phyloP scores from a whole-genome alignment of 2,329 filamentous ascomycete genomes.

The Leptographium flavum region DNA sequence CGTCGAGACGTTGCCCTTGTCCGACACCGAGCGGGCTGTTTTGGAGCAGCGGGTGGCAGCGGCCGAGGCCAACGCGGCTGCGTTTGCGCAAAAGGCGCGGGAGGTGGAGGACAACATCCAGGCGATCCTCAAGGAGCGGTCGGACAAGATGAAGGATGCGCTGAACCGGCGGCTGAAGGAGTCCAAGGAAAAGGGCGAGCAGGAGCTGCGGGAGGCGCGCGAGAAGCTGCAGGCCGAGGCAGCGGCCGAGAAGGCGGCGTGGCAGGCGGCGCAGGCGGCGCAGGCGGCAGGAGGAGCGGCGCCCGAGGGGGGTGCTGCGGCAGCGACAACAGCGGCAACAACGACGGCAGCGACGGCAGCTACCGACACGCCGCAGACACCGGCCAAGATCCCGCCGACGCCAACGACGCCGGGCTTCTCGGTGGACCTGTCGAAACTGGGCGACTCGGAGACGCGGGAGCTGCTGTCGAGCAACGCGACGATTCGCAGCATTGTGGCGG shows the following conservation, averaged over 20 bases:
- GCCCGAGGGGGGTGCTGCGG: neutral
- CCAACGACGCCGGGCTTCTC: slow-evolving; percentile 13
- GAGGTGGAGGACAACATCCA: slow-evolving; percentile 50
- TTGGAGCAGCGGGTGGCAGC: slow-evolving; percentile 48
- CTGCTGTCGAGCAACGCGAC: slow-evolving; percentile 42
- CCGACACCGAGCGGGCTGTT: slow-evolving; percentile 43
- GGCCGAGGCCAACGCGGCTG: slow-evolving; percentile 46
- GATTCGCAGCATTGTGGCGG: slow-evolving; percentile 41
- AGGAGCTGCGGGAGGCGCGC: slow-evolving; percentile 35
- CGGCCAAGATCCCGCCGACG: slow-evolving; percentile 15
- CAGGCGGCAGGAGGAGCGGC: slow-evolving; percentile 14
- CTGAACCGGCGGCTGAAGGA: slow-evolving; percentile 60
- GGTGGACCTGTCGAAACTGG: slow-evolving; percentile 31
- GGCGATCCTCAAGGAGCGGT: slow-evolving; percentile 46
- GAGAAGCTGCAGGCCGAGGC: slow-evolving; percentile 33
- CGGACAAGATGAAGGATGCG: slow-evolving; percentile 53
- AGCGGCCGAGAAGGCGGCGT: slow-evolving; percentile 48
- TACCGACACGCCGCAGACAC: neutral
- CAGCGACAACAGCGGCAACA: neutral
- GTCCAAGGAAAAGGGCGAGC: slow-evolving; percentile 37
- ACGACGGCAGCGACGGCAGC: slow-evolving; percentile 2
- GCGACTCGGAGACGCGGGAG: slow-evolving; percentile 41
- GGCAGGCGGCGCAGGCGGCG: slow-evolving; percentile 38
- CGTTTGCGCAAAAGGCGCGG: slow-evolving; percentile 48
- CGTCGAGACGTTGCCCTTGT: slow-evolving; percentile 22